Evolutionary conservation across 78 protist species (phyloP).

Genomic region (Dictyostelium brefeldianum): DNA sequence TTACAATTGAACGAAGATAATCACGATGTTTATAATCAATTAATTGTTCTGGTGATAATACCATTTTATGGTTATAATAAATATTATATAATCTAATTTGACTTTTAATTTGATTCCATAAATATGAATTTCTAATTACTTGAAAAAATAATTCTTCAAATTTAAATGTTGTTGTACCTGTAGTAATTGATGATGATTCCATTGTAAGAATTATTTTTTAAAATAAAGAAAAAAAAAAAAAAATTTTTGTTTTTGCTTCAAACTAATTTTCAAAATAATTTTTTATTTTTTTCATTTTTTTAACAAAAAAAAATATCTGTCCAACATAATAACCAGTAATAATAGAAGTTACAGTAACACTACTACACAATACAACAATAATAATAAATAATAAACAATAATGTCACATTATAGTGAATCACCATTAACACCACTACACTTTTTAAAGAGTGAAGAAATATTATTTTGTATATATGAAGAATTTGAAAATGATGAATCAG

Average conservation of each 20-base stretch:
- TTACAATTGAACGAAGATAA: not conserved
- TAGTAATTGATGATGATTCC: too few relatives aligned
- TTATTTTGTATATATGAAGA: constrained; percentile 52
- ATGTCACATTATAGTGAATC: constrained; percentile 11
- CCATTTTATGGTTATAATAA: not conserved
- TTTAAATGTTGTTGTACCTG: too few relatives aligned
- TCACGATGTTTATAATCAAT: not conserved
- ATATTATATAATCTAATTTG: constrained; percentile 13
- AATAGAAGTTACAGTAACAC: too few relatives aligned
- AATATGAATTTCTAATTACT: not conserved
- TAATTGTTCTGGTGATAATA: not conserved
- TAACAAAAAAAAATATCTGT: too few relatives aligned
- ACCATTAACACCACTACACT: constrained; percentile 22
- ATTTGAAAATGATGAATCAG: constrained; percentile 28
- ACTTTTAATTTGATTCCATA: not conserved
- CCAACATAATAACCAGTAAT: too few relatives aligned
- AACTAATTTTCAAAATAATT: too few relatives aligned
- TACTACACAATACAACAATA: too few relatives aligned
- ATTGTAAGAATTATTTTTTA: too few relatives aligned
- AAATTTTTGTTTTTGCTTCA: too few relatives aligned
- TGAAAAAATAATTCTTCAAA: not conserved
- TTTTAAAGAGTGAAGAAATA: constrained; percentile 6
- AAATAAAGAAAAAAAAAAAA: not conserved
- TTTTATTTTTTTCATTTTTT: too few relatives aligned
- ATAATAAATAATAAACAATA: too few relatives aligned